Conservation (phyloP, 2,329 filamentous ascomycete genomes). For the Epichloe brachyelytri region DNA sequence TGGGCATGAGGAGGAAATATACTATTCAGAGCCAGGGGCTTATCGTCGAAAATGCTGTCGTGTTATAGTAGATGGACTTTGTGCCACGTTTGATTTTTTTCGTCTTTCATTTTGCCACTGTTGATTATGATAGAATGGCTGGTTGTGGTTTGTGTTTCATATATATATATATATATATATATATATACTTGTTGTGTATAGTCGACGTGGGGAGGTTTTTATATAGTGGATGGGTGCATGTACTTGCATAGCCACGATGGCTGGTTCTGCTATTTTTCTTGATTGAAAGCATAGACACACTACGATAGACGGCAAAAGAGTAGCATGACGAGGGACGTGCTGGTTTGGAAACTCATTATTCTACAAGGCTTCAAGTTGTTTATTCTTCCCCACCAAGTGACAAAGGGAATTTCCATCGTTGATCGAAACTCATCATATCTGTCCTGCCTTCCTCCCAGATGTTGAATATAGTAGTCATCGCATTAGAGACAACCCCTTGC, state of each 20-base stretch:
- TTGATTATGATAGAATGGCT: no score
- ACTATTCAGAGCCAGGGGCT: conserved; percentile 70
- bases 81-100: neutral
- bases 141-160: no score
- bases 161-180: no score
- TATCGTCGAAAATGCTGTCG: conserved; percentile 64
- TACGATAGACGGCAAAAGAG: neutral
- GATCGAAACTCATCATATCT: neutral
- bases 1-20: conserved; percentile 70
- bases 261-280: neutral
- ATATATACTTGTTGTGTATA: no score
- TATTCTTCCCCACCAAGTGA: neutral
- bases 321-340: neutral
- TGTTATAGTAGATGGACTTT: conserved; percentile 24
- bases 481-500: neutral
- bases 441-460: neutral
- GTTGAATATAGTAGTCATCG: neutral
- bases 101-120: neutral
- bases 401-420: neutral
- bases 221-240: neutral
- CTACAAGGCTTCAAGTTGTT: neutral
- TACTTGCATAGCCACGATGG: neutral
- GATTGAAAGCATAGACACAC: neutral
- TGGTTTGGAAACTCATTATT: neutral
- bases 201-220: neutral